These are phyloP conservation scores for Exophiala aquamarina DNA, from an alignment of 2,329 filamentous ascomycete species.

Conservation along the genomic window DNA sequence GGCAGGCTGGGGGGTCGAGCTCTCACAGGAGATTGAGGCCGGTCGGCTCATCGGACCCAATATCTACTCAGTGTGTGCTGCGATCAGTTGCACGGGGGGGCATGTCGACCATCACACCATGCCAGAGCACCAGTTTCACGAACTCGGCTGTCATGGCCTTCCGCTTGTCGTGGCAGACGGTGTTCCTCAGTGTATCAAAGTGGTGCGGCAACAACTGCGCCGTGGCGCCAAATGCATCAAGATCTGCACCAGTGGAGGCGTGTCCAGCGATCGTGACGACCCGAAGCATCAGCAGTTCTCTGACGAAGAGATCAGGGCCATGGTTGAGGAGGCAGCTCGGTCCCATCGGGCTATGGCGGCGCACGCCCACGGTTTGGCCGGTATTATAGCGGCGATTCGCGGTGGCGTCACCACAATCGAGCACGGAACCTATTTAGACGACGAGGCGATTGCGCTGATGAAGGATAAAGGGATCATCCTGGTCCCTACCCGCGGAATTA, in stretches of 20 bases:
- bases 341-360: slow-evolving; percentile 53
- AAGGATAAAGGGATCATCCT: slow-evolving; percentile 49
- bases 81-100: not conserved
- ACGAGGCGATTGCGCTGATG: slow-evolving; percentile 51
- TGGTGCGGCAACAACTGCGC: slow-evolving; percentile 55
- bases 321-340: slow-evolving; percentile 51
- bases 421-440: slow-evolving; percentile 49
- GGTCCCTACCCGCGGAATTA: slow-evolving; percentile 52
- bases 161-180: slow-evolving; percentile 41
- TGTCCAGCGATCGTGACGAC: slow-evolving; percentile 56
- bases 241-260: slow-evolving; percentile 60
- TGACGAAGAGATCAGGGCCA: slow-evolving; percentile 55
- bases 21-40: slow-evolving; percentile 1
- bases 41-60: not conserved
- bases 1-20: not conserved
- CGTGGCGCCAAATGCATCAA: slow-evolving; percentile 62
- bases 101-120: slow-evolving; percentile 1
- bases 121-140: slow-evolving; percentile 1
- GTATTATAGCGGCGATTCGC: slow-evolving; percentile 56
- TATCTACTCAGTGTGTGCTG: slow-evolving; percentile 1
- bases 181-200: slow-evolving; percentile 54
- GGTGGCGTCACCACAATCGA: slow-evolving; percentile 59
- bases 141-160: slow-evolving; percentile 1
- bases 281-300: slow-evolving; percentile 59
- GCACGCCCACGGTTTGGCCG: slow-evolving; percentile 57